phyloP scores from a whole-genome alignment of 441 rosid species.

The Populus trichocarpa region DNA sequence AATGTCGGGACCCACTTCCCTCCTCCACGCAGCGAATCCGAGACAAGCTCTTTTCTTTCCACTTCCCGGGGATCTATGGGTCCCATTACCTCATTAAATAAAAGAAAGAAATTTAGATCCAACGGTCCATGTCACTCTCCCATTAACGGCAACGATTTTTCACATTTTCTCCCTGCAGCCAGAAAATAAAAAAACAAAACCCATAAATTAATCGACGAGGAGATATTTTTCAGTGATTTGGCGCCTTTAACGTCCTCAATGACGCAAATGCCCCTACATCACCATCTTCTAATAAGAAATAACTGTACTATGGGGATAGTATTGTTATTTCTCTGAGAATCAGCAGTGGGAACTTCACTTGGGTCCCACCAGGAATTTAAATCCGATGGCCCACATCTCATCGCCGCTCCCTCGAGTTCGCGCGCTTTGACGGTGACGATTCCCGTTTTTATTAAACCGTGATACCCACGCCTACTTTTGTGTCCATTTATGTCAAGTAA shows the following conservation, averaged over 20 bases:
- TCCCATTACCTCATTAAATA: not conserved
- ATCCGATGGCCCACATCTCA: conserved; percentile 31
- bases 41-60: conserved; percentile 15
- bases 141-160: conserved; percentile 29
- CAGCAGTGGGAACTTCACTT: not conserved
- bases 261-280: conserved; percentile 8
- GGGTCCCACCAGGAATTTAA: conserved; percentile 30
- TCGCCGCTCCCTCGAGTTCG: conserved; percentile 33
- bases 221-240: conserved; percentile 8
- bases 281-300: not conserved
- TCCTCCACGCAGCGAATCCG: conserved; percentile 1
- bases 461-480: conserved; percentile 9
- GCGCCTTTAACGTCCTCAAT: not conserved
- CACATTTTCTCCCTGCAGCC: not conserved
- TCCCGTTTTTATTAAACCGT: conserved; percentile 15
- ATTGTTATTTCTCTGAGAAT: not conserved
- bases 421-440: conserved; percentile 37
- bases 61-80: conserved; percentile 6
- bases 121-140: conserved; percentile 12
- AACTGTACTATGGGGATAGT: not conserved
- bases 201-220: not conserved
- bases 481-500: not conserved
- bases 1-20: conserved; percentile 23
- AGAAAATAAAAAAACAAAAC: not conserved
- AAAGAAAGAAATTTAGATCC: conserved; percentile 2